Evolutionary conservation across 2,329 filamentous ascomycete species (phyloP), one percentile per base, ranked within the genome.

Genomic region (Drechslera avenae): DNA sequence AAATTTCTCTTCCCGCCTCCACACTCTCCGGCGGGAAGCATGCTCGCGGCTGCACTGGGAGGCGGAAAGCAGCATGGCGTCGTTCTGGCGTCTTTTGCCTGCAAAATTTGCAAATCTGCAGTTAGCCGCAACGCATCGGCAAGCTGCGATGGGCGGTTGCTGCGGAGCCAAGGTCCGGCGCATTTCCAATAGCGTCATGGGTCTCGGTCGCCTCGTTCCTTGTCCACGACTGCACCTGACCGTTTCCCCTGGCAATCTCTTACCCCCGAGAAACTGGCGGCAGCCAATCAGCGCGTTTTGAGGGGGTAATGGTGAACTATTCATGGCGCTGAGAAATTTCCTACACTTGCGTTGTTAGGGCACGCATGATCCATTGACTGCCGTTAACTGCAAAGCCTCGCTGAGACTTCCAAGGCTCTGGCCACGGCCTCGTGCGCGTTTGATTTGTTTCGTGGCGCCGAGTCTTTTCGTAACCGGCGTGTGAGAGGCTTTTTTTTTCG

Each of bases 311-410:
- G 50, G 50, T 44, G 49, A 44, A 52, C 50, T 49, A 49, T 43
- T 52, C 50, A 44, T 35, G 49, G 49, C 39, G 37, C 45, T 52
- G 39, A 34, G 45, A 52, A 52, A 52, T 43, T 52, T 52, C 45
- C 45, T 49, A 37, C 48, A 39, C 36, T 51, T 28, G 42, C 18
- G 23, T 40, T 17, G 34, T 26, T 43, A 49, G 39, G 39, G 54
- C 39, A 59, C 69, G 65, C 67, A 69, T 73, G 69, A 73, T 69
- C 66, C 55, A 47, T 46, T 42, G 46, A 57, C 61, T 74, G 71
- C 73, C 71, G 71, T 74, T 75, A 75, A 75, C 73, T 74, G 73
- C 69, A 75, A 74, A 72, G 73, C 67, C 63, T 60, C 56, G 50
- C 57, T 58, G 49, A 52, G 50, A 51, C 52, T 57, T 48, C 58